Base-by-base conservation (phyloP, 129 eudicot species). In the Saposhnikovia divaricata region DNA sequence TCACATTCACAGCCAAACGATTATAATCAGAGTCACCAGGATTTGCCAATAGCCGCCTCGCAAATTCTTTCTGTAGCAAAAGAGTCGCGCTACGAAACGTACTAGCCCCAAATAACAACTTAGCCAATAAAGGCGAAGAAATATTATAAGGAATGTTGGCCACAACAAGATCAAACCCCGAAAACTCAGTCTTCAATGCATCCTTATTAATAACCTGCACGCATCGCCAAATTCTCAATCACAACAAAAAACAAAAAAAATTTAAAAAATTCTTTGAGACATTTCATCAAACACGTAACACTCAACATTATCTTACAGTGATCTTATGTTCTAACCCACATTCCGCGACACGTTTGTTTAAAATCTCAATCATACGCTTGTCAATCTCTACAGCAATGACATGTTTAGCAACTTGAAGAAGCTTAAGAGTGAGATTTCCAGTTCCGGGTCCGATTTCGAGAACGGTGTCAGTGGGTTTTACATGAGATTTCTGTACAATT, bases 361-460 rank as follows among this genome's bases (percentile, higher is more conserved):
- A 89, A 73, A 82, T 79, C 63, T 95, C 94, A 43, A 88, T 91
- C 98, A 95, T 92, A 14, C 97, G 90, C 27, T 85, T 84, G 84
- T 95, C 99, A 59, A 95, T 81, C 47, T 95, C 99, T 2, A 95
- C 87, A 0, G 95, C 95, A 51, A 90, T 82, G 57, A 95, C 99
- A 50, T 84, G 88, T 0, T 82, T 71, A 15, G 95, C 91, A 79
- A 83, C 95, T 84, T 88, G 87, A 14, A 95, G 96, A 76, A 95
- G 96, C 89, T 85, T 89, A 63, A 95, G 81, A 66, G 99, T 95
- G 53, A 95, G 93, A 72, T 95, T 95, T 55, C 99, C 99, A 21
- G 99, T 95, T 9, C 99, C 99, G 21, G 99, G 97, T 63, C 99
- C 99, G 66, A 95, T 95, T 84, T 95, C 99, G 12, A 95, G 89